These are phyloP conservation scores for Tylopilus felleus DNA, from an alignment of 768 basidiomycete genomes.

Conservation along the genomic window DNA sequence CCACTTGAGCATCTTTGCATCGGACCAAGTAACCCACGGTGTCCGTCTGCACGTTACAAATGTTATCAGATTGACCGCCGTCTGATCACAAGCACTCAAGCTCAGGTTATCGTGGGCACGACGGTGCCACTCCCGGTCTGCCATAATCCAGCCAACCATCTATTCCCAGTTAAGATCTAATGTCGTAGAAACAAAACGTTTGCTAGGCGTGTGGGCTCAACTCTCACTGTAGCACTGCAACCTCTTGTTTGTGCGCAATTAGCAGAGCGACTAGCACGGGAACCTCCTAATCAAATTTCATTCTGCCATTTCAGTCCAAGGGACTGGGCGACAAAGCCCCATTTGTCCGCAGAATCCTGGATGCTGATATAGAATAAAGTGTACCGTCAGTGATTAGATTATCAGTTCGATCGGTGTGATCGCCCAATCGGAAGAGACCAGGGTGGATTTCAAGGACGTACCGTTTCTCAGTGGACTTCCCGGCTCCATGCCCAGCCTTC, in stretches of 20 bases:
- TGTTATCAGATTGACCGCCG: background rate
- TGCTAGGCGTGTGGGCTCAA: background rate
- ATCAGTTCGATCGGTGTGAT: slow-evolving; percentile 3
- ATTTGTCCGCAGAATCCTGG: slow-evolving; percentile 73
- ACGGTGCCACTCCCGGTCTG: background rate
- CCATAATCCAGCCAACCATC: background rate
- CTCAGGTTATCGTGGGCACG: background rate
- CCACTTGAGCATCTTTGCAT: slow-evolving; percentile 3
- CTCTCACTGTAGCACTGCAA: background rate
- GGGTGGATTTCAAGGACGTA: slow-evolving; percentile 18
- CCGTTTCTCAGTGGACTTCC: slow-evolving; percentile 74
- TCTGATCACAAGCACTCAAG: background rate
- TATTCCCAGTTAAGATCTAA: background rate
- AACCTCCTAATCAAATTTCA: slow-evolving; percentile 7
- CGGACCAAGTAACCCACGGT: background rate
- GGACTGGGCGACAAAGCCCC: slow-evolving; percentile 69
- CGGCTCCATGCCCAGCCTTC: slow-evolving; percentile 78
- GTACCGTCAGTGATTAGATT: slow-evolving; percentile 10
- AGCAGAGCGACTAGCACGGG: background rate
- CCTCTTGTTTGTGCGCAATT: background rate
- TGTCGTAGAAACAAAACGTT: background rate
- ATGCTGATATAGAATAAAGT: slow-evolving; percentile 44
- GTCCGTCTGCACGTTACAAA: background rate
- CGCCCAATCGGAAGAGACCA: background rate
- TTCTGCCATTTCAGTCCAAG: slow-evolving; percentile 46